Conservation (phyloP, 345 rosid species). For the Eucalyptus sp. region DNA sequence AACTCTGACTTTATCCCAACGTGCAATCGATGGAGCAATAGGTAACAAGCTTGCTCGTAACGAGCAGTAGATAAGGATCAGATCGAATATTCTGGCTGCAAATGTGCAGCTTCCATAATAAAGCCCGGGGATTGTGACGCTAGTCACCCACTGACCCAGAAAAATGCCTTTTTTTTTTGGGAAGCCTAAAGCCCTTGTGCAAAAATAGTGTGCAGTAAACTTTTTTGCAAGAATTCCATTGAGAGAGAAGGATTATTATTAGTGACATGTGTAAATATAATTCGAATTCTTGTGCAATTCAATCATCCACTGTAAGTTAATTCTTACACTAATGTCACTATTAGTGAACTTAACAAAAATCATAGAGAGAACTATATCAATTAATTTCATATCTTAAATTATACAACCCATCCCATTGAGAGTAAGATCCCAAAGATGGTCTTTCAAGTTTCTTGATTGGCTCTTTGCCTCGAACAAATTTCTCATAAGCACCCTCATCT, state of each 20-base stretch:
- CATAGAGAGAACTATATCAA: neutral
- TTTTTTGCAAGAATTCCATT: neutral
- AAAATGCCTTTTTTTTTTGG: neutral
- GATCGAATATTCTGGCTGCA: neutral
- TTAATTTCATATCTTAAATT: neutral
- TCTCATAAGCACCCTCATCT: conserved; percentile 3
- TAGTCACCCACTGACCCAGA: neutral
- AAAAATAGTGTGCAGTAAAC: neutral
- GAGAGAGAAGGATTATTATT: neutral
- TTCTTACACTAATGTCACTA: neutral
- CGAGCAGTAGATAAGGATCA: neutral
- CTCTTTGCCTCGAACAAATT: neutral
- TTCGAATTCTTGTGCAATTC: neutral
- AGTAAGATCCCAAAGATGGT: neutral
- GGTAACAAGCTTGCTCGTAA: neutral
- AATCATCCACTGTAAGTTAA: neutral
- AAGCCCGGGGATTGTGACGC: neutral
- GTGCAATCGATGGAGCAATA: neutral
- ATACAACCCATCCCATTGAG: neutral
- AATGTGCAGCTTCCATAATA: neutral
- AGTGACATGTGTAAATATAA: neutral
- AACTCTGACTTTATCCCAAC: neutral
- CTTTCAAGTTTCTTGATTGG: neutral
- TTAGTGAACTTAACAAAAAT: neutral
- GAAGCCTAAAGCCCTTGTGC: neutral